A percentile compares a stretch with the other conserved stretches of the same genome.
Conservation (phyloP, 805 yeast genomes). For the Zygosaccharomyces bisporus region DNA sequence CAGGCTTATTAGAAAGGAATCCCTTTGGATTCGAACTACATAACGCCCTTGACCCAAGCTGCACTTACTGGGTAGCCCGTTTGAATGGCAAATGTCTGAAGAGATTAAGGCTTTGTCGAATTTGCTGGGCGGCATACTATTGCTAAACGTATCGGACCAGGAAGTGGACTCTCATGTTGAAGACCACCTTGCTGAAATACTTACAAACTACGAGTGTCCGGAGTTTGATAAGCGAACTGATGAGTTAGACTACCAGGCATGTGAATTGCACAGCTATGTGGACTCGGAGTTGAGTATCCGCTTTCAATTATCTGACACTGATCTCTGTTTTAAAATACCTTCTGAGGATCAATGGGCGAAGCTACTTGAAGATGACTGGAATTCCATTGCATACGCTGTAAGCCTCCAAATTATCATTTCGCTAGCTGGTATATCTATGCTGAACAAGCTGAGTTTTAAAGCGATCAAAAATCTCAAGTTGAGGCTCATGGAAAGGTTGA, state of each 20-base stretch:
- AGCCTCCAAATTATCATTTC: constrained; percentile 26
- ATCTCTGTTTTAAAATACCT: constrained; percentile 20
- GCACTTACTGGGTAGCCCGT: not conserved
- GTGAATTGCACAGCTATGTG: constrained; percentile 21
- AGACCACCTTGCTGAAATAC: constrained; percentile 10
- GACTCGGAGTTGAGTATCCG: constrained; percentile 18
- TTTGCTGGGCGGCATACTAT: constrained; percentile 8
- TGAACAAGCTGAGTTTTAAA: constrained; percentile 26
- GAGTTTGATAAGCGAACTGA: not conserved
- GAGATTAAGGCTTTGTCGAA: constrained; percentile 8
- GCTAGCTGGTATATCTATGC: constrained; percentile 21
- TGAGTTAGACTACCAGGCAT: constrained; percentile 3
- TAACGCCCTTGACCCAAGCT: not conserved
- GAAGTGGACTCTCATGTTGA: constrained; percentile 5
- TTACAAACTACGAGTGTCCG: constrained; percentile 6
- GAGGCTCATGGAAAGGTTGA: constrained; percentile 8
- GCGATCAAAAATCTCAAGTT: constrained; percentile 9
- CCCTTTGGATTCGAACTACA: not conserved
- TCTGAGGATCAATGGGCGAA: constrained; percentile 15
- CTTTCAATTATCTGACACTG: constrained; percentile 19
- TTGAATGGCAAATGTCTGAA: constrained; percentile 11
- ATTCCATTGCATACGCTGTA: constrained; percentile 13
- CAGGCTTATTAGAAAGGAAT: not conserved
- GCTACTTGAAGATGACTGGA: constrained; percentile 10
- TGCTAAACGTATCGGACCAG: constrained; percentile 8